These are phyloP conservation scores for Physcomitrium patens DNA, from an alignment of 225 moss, liverwort and hornwort species.

Conservation along the genomic window DNA sequence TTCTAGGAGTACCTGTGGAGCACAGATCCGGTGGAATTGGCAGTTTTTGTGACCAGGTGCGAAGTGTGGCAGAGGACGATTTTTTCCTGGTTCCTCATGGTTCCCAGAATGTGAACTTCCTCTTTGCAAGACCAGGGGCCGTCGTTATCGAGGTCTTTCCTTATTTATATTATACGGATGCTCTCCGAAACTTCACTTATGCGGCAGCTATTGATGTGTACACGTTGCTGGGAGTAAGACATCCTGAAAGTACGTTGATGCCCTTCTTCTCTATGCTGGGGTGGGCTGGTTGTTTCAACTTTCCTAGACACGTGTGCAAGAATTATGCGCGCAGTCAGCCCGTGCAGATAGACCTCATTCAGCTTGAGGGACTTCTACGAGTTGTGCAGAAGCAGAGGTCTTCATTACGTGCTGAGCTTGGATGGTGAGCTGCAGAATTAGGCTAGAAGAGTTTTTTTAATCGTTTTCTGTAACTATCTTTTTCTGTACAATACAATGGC, in stretches of 20 bases:
- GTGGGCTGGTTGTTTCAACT: conserved; percentile 77
- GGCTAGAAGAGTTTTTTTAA: too few species aligned
- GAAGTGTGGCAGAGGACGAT: conserved; percentile 69
- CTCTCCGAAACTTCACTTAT: conserved; percentile 84
- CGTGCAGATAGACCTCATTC: conserved; percentile 62
- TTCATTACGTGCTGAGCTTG: conserved; percentile 43
- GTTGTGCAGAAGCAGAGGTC: conserved; percentile 47
- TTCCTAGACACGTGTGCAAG: conserved; percentile 70
- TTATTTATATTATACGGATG: conserved; percentile 78
- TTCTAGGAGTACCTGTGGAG: conserved; percentile 60
- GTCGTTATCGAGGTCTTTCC: conserved; percentile 89
- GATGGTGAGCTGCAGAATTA: conserved; percentile 32
- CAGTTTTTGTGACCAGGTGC: conserved; percentile 87
- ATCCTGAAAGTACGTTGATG: conserved; percentile 58
- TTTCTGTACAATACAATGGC: background rate
- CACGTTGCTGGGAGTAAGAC: conserved; percentile 67
- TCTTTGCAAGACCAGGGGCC: conserved; percentile 84
- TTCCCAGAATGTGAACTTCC: conserved; percentile 87
- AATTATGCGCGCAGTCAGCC: conserved; percentile 81
- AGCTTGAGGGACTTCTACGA: conserved; percentile 59
- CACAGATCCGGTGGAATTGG: conserved; percentile 70
- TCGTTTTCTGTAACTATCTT: too few species aligned
- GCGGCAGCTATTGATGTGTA: conserved; percentile 66
- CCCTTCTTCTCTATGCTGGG: conserved; percentile 75
- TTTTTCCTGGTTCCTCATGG: conserved; percentile 93